Base-by-base conservation (phyloP, 345 rosid genomes). In the Durio zibethinus region DNA sequence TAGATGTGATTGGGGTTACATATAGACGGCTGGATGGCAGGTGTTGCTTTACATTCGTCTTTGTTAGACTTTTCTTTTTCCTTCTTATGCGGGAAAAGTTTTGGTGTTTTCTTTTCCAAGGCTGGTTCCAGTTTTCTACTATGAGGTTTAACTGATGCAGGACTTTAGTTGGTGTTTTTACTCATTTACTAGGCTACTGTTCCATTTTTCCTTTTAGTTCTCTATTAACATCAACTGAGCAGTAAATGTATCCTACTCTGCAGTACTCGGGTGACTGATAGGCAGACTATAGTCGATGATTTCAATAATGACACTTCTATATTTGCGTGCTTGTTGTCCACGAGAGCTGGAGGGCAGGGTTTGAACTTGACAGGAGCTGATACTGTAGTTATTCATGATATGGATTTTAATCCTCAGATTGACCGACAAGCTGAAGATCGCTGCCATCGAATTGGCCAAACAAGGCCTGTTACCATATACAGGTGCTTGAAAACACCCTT, bases 381-480 rank as follows among this genome's bases (percentile, higher is more conserved):
- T 80, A 94, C 97, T 0, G 97, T 92, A 40, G 83, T 94, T 54
- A 92, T 92, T 75, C 97, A 94, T 56, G 94, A 94, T 82, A 89
- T 96, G 98, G 98, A 92, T 89, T 96, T 94, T 81, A 96, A 96
- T 78, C 99, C 97, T 33, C 98, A 96, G 82, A 96, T 96, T 76
- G 98, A 96, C 61, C 84, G 98, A 25, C 98, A 92, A 80, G 99
- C 97, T 59, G 98, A 92, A 88, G 98, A 94, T 83, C 89, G 97
- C 11, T 96, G 98, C 76, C 99, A 94, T 83, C 91, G 95, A 63
- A 92, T 96, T 67, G 99, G 99, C 82, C 97, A 96, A 86, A 92
- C 91, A 10, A 94, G 85, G 84, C 94, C 97, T 15, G 97, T 96
- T 36, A 93, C 97, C 45, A 86, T 96, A 76, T 91, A 92, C 87